Evolutionary conservation across 1,139 yeast species (phyloP).

Genomic region (Geotrichum macrosporum): DNA sequence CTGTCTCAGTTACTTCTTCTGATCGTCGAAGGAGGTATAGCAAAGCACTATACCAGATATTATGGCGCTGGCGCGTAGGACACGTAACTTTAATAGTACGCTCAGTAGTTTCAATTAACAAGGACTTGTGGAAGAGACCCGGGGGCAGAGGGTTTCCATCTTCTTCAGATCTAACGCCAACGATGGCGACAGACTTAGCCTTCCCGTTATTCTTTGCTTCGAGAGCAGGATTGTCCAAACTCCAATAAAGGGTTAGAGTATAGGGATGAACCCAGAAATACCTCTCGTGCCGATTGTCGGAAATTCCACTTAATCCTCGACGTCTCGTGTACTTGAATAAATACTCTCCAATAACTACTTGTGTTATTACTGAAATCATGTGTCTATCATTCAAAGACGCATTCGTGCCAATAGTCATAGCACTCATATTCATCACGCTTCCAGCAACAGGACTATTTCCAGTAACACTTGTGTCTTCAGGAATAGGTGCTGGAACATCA

Average conservation of each 20-base stretch:
- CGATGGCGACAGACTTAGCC: slow-evolving; percentile 77
- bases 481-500: slow-evolving; percentile 1
- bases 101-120: slow-evolving; percentile 66
- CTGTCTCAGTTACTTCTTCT: slow-evolving; percentile 53
- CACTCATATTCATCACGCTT: slow-evolving; percentile 26
- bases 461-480: not conserved
- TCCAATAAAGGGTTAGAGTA: slow-evolving; percentile 87
- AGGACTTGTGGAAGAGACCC: slow-evolving; percentile 81
- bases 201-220: slow-evolving; percentile 44
- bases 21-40: slow-evolving; percentile 69
- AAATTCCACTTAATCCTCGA: slow-evolving; percentile 68
- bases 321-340: slow-evolving; percentile 80
- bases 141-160: slow-evolving; percentile 89
- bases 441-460: slow-evolving; percentile 18
- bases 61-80: slow-evolving; percentile 81
- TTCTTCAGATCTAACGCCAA: slow-evolving; percentile 70
- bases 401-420: slow-evolving; percentile 60
- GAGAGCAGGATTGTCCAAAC: slow-evolving; percentile 71
- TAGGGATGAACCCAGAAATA: slow-evolving; percentile 98
- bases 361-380: slow-evolving; percentile 84
- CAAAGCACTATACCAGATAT: slow-evolving; percentile 85
- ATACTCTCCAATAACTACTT: slow-evolving; percentile 89
- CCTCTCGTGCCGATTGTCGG: slow-evolving; percentile 82
- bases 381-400: slow-evolving; percentile 62
- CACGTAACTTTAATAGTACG: slow-evolving; percentile 77